These are phyloP conservation scores for Moelleriella libera DNA, from an alignment of 2,329 filamentous ascomycete genomes.

Conservation along the genomic window DNA sequence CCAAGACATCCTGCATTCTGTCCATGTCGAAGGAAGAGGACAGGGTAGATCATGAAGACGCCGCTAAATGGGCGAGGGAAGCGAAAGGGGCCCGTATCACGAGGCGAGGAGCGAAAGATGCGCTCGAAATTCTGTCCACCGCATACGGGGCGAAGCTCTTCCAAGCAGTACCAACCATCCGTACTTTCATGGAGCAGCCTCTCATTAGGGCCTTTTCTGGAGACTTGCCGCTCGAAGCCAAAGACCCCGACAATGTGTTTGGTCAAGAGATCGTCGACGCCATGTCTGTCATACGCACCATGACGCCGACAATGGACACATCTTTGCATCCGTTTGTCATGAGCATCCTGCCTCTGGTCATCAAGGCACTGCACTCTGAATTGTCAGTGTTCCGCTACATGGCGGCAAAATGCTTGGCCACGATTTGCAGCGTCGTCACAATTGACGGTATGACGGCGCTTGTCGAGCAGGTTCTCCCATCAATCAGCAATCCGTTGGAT, in stretches of 20 bases:
- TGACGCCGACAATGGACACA: constrained; percentile 76
- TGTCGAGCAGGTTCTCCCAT: constrained; percentile 82
- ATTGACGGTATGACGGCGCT: constrained; percentile 92
- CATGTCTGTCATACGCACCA: constrained; percentile 79
- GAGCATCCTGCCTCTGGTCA: constrained; percentile 69
- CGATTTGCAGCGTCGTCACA: constrained; percentile 90
- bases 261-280: constrained; percentile 92
- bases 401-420: constrained; percentile 93
- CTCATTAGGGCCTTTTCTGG: constrained; percentile 60
- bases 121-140: constrained; percentile 71
- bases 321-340: constrained; percentile 70
- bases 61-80: constrained; percentile 78
- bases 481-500: constrained; percentile 82
- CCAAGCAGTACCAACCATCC: constrained; percentile 71
- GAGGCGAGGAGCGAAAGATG: constrained; percentile 84
- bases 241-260: constrained; percentile 56
- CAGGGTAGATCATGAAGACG: constrained; percentile 80
- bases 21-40: constrained; percentile 97
- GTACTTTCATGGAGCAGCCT: constrained; percentile 67
- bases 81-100: constrained; percentile 82
- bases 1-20: constrained; percentile 66
- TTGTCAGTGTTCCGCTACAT: constrained; percentile 91
- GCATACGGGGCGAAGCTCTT: constrained; percentile 70
- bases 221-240: constrained; percentile 58
- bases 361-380: constrained; percentile 74